Evolutionary conservation across 805 yeast genomes (phyloP).

Genomic region (Zygoascus tannicola): DNA sequence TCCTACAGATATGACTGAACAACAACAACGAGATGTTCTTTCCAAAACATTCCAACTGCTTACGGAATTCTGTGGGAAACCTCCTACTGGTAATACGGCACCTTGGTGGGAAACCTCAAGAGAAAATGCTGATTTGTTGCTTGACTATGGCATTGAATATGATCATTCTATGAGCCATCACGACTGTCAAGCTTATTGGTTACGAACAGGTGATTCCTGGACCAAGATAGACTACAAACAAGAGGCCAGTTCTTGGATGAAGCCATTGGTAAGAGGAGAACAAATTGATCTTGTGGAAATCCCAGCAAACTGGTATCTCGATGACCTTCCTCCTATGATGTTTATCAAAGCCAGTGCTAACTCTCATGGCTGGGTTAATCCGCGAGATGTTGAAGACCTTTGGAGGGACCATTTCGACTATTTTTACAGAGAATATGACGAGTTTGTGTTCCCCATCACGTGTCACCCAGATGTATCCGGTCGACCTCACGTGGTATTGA

Average conservation of each 20-base stretch:
- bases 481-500: slow-evolving; percentile 27
- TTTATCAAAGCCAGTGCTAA: slow-evolving; percentile 29
- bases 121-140: slow-evolving; percentile 28
- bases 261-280: slow-evolving; percentile 29
- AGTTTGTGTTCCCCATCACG: slow-evolving; percentile 32
- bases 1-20: slow-evolving; percentile 30
- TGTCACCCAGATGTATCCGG: slow-evolving; percentile 34
- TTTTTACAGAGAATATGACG: slow-evolving; percentile 32
- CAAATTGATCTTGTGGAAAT: slow-evolving; percentile 31
- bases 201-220: slow-evolving; percentile 31
- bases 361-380: slow-evolving; percentile 30
- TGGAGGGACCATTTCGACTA: slow-evolving; percentile 34
- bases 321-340: slow-evolving; percentile 35
- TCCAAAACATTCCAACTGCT: slow-evolving; percentile 30
- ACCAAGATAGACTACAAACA: slow-evolving; percentile 25
- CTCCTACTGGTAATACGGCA: slow-evolving; percentile 31
- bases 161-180: slow-evolving; percentile 33
- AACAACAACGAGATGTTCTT: slow-evolving; percentile 30
- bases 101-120: slow-evolving; percentile 34
- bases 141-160: slow-evolving; percentile 31
- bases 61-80: slow-evolving; percentile 23
- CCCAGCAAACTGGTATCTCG: slow-evolving; percentile 33
- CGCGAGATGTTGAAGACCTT: slow-evolving; percentile 31
- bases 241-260: slow-evolving; percentile 32
- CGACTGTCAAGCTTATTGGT: slow-evolving; percentile 33